Base-by-base conservation (phyloP, 352 stramenopile genomes). In the Blastocystis sp. region DNA sequence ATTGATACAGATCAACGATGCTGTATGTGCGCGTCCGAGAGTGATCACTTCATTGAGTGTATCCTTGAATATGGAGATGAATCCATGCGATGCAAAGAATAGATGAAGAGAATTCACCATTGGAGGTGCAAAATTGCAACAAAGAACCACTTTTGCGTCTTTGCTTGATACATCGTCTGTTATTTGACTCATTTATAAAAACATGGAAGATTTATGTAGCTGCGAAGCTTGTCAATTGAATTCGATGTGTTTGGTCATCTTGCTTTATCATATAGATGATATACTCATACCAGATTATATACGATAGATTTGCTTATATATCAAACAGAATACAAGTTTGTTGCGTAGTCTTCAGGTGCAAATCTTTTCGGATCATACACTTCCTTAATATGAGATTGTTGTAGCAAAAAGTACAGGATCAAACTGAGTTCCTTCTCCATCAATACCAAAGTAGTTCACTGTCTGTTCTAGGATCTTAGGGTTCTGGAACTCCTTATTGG, bases 401-500 rank as follows among this genome's bases (percentile, higher is more conserved):
- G 8, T 34, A n/a, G 8, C 3, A 9, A 64, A 9, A 37, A 9
- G n/a, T 50, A 84, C 73, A 23, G 45, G 73, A 68, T 84, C 73
- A 64, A 84, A 84, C 23, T 84, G 73, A 6, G 73, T 84, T 37
- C 73, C 73, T 29, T 84, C 68, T 23, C 73, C 73, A 64, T 84
- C 73, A 45, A 84, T 84, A 37, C 26, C 13, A 45, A 84, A 84
- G 47, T 84, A 84, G 11, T 68, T 53, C 23, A 84, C 54, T 9
- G 73, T 84, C 47, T 84, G 73, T 7, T 66, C 15, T 9, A 84
- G 26, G 20, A 84, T 64, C 26, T 84, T 84, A 26, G 73, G 73
- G 56, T 84, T 84, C 53, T 84, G 73, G 50, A 84, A 84, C 18
- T 84, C 55, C 47, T 84, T 84, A 34, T 84, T 84, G 29, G 59